A percentile compares a stretch with the other conserved stretches of the same genome.
phyloP scores from a whole-genome alignment of 495 filamentous ascomycete genomes.

The Aspergillus carlsbadensis region DNA sequence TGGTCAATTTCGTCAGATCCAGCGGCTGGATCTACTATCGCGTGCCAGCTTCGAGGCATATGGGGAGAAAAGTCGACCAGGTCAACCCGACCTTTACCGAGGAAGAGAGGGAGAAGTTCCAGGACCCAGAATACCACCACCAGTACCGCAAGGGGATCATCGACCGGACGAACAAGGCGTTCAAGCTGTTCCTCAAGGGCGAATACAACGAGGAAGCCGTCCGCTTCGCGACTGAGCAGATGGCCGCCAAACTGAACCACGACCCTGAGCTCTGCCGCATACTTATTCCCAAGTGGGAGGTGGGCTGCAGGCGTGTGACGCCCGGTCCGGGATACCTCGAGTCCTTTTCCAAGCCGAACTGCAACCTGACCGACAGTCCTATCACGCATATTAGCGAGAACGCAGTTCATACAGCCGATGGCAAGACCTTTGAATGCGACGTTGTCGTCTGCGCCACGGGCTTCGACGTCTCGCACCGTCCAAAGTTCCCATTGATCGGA shows the following conservation, averaged over 20 bases:
- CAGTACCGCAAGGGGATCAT: slow-evolving; percentile 34
- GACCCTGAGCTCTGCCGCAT: slow-evolving; percentile 33
- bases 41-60: slow-evolving; percentile 26
- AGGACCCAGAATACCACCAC: slow-evolving; percentile 14
- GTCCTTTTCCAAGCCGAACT: slow-evolving; percentile 34
- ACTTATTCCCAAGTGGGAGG: slow-evolving; percentile 45
- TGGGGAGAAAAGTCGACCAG: slow-evolving; percentile 12
- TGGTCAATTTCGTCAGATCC: slow-evolving; percentile 27
- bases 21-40: slow-evolving; percentile 31
- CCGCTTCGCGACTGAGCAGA: slow-evolving; percentile 23
- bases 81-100: slow-evolving; percentile 2
- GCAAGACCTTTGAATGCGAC: slow-evolving; percentile 46
- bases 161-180: slow-evolving; percentile 29
- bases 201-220: slow-evolving; percentile 20
- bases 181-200: slow-evolving; percentile 30
- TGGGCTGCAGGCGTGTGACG: slow-evolving; percentile 49
- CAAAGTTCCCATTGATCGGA: slow-evolving; percentile 46
- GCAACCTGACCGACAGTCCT: slow-evolving; percentile 22
- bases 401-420: slow-evolving; percentile 42
- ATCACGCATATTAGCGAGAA: slow-evolving; percentile 34
- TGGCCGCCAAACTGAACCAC: slow-evolving; percentile 37
- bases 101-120: slow-evolving; percentile 24
- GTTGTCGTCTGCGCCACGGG: slow-evolving; percentile 50
- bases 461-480: slow-evolving; percentile 44
- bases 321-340: slow-evolving; percentile 46